A percentile compares a stretch with the other conserved stretches of the same genome.
These are phyloP conservation scores for Thielaviopsis euricoi DNA, from an alignment of 2,329 filamentous ascomycete genomes.

Conservation along the genomic window DNA sequence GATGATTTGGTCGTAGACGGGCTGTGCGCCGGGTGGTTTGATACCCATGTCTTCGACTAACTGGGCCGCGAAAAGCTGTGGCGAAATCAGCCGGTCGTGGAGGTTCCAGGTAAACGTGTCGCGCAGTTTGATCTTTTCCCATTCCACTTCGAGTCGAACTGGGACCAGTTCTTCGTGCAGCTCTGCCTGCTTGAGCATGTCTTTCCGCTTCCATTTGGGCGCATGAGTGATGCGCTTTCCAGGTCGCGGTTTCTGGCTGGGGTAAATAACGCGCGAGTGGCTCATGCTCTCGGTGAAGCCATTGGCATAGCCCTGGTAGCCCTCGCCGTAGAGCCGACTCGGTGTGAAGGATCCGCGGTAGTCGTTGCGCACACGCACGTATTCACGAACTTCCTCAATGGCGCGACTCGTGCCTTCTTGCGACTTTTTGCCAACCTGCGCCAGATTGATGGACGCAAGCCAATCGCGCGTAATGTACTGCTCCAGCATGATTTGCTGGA, in stretches of 20 bases:
- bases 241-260: constrained; percentile 55
- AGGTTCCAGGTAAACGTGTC: constrained; percentile 99
- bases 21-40: constrained; percentile 52
- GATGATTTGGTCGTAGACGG: constrained; percentile 40
- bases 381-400: constrained; percentile 52
- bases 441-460: constrained; percentile 35
- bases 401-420: constrained; percentile 44
- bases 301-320: constrained; percentile 83
- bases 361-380: constrained; percentile 41
- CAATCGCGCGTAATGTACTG: constrained; percentile 37
- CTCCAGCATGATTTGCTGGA: constrained; percentile 36
- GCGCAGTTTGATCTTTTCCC: constrained; percentile 86
- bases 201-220: constrained; percentile 60
- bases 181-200: constrained; percentile 72
- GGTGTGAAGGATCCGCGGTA: constrained; percentile 40
- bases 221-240: constrained; percentile 60
- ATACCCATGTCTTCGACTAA: constrained; percentile 81
- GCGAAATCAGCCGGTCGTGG: constrained; percentile 68
- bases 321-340: constrained; percentile 47
- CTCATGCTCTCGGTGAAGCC: constrained; percentile 57
- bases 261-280: constrained; percentile 62
- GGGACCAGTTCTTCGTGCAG: constrained; percentile 84
- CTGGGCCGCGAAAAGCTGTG: constrained; percentile 73
- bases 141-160: constrained; percentile 80
- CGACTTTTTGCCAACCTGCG: constrained; percentile 33